These are phyloP conservation scores for Ustilago lituana DNA, from an alignment of 1,284 basidiomycete genomes.

Conservation along the genomic window DNA sequence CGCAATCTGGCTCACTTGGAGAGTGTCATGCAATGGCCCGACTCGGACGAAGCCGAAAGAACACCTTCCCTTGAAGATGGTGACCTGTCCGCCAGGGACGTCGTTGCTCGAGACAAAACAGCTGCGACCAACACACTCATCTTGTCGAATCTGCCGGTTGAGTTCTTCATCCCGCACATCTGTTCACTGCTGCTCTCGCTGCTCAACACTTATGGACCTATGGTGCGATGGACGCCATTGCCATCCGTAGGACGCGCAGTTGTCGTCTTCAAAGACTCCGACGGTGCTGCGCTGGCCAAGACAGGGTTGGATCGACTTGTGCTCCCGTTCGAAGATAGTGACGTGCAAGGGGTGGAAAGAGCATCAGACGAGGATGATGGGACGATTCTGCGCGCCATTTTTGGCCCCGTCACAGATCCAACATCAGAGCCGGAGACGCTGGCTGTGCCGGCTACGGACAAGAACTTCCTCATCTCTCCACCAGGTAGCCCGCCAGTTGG, in stretches of 20 bases:
- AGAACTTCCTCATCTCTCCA: constrained; percentile 96
- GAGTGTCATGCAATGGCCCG: constrained; percentile 50
- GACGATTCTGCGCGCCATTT: constrained; percentile 35
- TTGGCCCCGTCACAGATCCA: constrained; percentile 21
- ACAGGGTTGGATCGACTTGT: constrained; percentile 53
- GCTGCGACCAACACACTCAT: constrained; percentile 58
- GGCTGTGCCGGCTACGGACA: constrained; percentile 75
- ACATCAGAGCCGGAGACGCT: constrained; percentile 40
- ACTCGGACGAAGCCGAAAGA: constrained; percentile 25
- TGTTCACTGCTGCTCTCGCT: constrained; percentile 54
- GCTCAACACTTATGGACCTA: constrained; percentile 57
- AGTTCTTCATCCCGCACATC: constrained; percentile 58
- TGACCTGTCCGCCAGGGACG: not conserved
- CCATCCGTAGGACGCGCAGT: constrained; percentile 56
- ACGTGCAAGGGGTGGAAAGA: constrained; percentile 30
- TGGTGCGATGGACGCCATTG: constrained; percentile 59
- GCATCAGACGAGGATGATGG: constrained; percentile 28
- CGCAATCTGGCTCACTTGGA: constrained; percentile 48
- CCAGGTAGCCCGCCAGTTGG: constrained; percentile 97
- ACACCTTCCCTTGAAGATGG: constrained; percentile 8
- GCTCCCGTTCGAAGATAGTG: constrained; percentile 54
- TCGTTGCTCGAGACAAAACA: not conserved
- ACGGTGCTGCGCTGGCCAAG: constrained; percentile 53
- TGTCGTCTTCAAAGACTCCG: constrained; percentile 51
- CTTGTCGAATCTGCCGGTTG: constrained; percentile 56